Conservation (phyloP, 2,329 filamentous ascomycete species). For the Diplodia intermedia region DNA sequence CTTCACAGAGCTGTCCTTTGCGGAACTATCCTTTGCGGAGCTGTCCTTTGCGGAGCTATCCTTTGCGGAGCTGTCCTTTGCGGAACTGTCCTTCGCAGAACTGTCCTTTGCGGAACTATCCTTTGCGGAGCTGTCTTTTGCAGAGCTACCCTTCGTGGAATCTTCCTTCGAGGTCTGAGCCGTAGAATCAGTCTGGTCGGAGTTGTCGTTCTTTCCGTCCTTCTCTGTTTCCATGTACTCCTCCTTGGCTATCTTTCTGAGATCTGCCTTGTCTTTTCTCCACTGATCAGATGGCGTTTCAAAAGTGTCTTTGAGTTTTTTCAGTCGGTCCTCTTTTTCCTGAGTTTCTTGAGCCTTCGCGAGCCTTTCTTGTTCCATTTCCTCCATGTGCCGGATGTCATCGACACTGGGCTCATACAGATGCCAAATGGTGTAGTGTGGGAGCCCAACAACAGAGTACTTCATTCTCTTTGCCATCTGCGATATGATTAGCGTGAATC, state of each 20-base stretch:
- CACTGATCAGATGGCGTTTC: conserved; percentile 78
- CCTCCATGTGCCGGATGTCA: conserved; percentile 97
- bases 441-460: conserved; percentile 92
- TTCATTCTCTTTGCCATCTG: conserved; percentile 98
- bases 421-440: conserved; percentile 99
- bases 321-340: conserved; percentile 72
- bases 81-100: neutral
- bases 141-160: neutral
- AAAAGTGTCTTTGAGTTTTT: conserved; percentile 83
- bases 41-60: neutral
- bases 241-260: conserved; percentile 71
- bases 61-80: neutral
- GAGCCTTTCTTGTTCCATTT: conserved; percentile 90
- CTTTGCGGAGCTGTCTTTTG: neutral
- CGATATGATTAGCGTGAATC: conserved; percentile 39
- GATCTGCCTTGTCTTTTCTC: conserved; percentile 86
- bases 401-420: conserved; percentile 98
- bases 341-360: conserved; percentile 81
- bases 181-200: conserved; percentile 10
- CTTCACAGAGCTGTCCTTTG: neutral
- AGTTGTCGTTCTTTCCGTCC: conserved; percentile 35
- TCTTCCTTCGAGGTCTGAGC: conserved; percentile 11
- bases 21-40: neutral
- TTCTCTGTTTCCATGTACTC: conserved; percentile 57
- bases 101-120: neutral